phyloP scores from a whole-genome alignment of 164 flowering plant genomes.

The Dillenia turbinata region DNA sequence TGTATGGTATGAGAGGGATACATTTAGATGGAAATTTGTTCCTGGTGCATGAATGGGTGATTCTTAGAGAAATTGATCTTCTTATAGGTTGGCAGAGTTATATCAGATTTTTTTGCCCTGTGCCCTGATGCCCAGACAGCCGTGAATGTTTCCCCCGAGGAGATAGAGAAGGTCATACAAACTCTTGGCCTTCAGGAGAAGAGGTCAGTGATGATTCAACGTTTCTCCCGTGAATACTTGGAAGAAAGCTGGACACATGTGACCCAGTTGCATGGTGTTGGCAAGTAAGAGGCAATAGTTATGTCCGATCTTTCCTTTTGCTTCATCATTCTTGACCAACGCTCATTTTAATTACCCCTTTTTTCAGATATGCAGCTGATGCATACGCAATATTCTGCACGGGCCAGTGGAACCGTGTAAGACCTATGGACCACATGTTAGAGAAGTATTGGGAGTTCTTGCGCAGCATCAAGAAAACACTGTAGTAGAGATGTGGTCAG shows the following conservation, averaged over 20 bases:
- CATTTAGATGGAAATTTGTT: too few species aligned
- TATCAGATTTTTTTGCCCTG: conserved; percentile 46
- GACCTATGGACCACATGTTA: conserved; percentile 74
- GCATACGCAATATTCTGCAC: conserved; percentile 96
- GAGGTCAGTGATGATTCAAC: conserved; percentile 58
- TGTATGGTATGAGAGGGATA: too few species aligned
- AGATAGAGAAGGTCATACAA: conserved; percentile 43
- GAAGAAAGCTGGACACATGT: conserved; percentile 67
- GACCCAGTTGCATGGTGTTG: conserved; percentile 72
- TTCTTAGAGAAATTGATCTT: background rate
- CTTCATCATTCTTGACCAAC: background rate
- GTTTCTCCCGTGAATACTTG: conserved; percentile 62
- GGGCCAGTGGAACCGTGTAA: conserved; percentile 61
- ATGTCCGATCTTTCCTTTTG: background rate
- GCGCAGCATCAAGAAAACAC: background rate
- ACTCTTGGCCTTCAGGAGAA: conserved; percentile 59
- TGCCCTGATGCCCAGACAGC: conserved; percentile 76
- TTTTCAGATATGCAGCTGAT: conserved; percentile 83
- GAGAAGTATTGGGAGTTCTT: conserved; percentile 64
- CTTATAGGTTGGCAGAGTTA: conserved; percentile 41
- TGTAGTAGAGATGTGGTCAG: background rate
- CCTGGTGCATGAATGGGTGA: too few species aligned
- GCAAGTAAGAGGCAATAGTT: conserved; percentile 42
- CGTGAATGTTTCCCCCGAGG: conserved; percentile 27
- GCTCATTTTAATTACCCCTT: background rate